A percentile compares a stretch with the other conserved stretches of the same genome.
Evolutionary conservation across 2,329 filamentous ascomycete species (phyloP).

Genomic region (Grosmannia clavigera): DNA sequence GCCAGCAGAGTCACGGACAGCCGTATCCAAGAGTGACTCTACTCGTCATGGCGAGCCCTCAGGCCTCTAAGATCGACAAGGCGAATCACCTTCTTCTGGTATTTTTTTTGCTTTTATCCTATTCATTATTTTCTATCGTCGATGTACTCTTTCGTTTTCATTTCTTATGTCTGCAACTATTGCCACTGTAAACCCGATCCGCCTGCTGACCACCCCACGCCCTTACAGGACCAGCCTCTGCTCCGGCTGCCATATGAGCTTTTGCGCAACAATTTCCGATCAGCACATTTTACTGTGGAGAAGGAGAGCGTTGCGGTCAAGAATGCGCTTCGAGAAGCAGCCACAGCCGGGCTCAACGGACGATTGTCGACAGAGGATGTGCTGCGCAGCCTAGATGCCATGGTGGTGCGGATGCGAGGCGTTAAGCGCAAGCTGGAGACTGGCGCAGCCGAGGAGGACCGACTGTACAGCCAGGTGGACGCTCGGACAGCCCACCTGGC

Average conservation of each 20-base stretch:
- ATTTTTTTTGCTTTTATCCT: constrained; percentile 19
- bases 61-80: constrained; percentile 58
- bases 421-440: constrained; percentile 76
- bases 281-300: constrained; percentile 64
- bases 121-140: background rate
- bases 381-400: constrained; percentile 69
- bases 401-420: constrained; percentile 73
- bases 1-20: too few species aligned
- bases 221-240: constrained; percentile 75
- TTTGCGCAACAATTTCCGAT: constrained; percentile 86
- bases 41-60: constrained; percentile 43
- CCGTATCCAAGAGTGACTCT: background rate
- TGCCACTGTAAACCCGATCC: background rate
- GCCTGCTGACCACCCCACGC: background rate
- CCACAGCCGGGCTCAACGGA: constrained; percentile 54
- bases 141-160: background rate
- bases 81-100: constrained; percentile 66
- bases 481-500: constrained; percentile 71
- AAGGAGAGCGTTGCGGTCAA: constrained; percentile 54
- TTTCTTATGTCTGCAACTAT: background rate
- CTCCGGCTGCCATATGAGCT: constrained; percentile 88
- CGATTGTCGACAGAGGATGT: constrained; percentile 54
- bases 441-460: constrained; percentile 67
- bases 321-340: constrained; percentile 47
- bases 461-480: constrained; percentile 61